phyloP scores from a whole-genome alignment of 441 rosid genomes.

The Capsella rubella region DNA sequence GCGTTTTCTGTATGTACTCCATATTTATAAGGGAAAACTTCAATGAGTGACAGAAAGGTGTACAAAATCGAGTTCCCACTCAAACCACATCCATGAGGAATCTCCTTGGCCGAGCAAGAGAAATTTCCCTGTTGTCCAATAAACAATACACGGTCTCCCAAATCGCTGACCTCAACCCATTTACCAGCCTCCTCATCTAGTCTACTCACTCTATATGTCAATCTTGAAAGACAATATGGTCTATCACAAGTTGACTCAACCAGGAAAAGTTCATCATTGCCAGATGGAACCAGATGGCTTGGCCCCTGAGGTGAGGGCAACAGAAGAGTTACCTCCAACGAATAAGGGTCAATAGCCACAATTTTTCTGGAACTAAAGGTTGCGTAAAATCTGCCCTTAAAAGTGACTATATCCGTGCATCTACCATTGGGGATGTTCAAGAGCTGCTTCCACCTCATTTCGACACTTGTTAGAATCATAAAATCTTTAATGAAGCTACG shows the following conservation, averaged over 20 bases:
- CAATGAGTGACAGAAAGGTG: not conserved
- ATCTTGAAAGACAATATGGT: too few relatives aligned
- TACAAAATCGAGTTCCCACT: not conserved
- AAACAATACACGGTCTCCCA: not conserved
- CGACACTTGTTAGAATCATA: not conserved
- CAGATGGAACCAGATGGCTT: not conserved
- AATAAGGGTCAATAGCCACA: not conserved
- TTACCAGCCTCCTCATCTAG: not conserved
- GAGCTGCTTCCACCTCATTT: constrained; percentile 13
- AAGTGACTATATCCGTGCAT: not conserved
- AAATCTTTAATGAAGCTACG: too few relatives aligned
- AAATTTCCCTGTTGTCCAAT: not conserved
- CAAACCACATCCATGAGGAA: not conserved
- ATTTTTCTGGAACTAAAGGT: not conserved
- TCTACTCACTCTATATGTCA: not conserved
- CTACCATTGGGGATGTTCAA: not conserved
- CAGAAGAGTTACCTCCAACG: not conserved
- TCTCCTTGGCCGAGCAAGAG: not conserved
- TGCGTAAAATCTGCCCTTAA: not conserved
- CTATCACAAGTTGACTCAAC: not conserved
- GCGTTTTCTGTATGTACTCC: not conserved
- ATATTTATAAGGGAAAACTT: not conserved
- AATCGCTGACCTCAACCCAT: not conserved
- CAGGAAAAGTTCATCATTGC: not conserved
- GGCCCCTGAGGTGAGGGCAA: not conserved